Base-by-base conservation (phyloP, 352 stramenopile species). In the Phytophthora nicotianae region DNA sequence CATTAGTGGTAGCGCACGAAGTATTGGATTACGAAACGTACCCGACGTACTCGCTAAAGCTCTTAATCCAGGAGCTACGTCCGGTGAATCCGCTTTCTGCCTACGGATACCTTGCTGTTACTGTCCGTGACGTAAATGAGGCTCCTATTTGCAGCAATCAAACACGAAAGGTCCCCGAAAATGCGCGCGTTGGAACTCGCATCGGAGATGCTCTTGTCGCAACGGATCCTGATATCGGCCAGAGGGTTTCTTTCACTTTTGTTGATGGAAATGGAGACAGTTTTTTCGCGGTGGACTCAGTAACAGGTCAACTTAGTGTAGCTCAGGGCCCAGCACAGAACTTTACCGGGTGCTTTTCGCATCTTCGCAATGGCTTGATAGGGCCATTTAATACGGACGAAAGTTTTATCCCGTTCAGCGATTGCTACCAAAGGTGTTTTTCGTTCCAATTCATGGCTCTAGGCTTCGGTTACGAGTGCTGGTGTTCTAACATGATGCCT, bases 361-460 rank as follows among this genome's bases (percentile, higher is more conserved):
- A 64, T n/a, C 21, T 72, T 53, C 63, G 41, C 13, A 43, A 13
- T 23, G 51, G 29, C 4, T 24, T 63, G 11, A 10, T 13, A 2
- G 32, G 14, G 4, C 5, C 33, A 23, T 47, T 45, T 29, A 69
- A 24, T 24, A 45, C 6, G n/a, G 19, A 50, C 11, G 37, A 23
- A 2, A 50, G 32, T 20, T 19, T 2, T 13, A 47, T 21, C 27
- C 57, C 57, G 32, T 72, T 62, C 41, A 24, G 5, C 13, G 14
- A 51, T 40, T 77, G 69, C 50, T 65, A 58, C 10, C 24, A 47
- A 6, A 33, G 27, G 11, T 76, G 68, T 8, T 21, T 43, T 27
- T 43, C 49, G 13, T 60, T 16, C 7, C 69, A 74, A 54, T 68
- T 66, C 20, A 74, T 74, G 69, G 43, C 40, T n/a, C 26, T 77